These are phyloP conservation scores for Rhizopogon rudus DNA, from an alignment of 768 basidiomycete species.

Conservation along the genomic window DNA sequence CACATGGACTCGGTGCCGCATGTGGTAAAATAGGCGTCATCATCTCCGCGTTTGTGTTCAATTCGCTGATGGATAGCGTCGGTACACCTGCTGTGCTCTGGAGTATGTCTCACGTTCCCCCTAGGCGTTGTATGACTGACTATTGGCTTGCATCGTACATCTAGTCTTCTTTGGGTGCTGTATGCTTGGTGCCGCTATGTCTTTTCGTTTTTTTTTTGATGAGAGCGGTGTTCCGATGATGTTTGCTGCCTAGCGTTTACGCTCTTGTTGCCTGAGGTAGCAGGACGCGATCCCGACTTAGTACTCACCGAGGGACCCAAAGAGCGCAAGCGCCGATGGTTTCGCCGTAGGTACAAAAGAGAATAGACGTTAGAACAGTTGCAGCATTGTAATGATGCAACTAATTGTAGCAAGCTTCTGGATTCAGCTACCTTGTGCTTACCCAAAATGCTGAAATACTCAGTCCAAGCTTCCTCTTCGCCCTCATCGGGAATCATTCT, in stretches of 20 bases:
- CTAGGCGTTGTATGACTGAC: not conserved
- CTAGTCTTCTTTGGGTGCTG: slow-evolving; percentile 66
- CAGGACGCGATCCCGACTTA: slow-evolving; percentile 44
- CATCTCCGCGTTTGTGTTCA: slow-evolving; percentile 70
- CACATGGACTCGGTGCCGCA: slow-evolving; percentile 73
- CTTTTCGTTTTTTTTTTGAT: not conserved
- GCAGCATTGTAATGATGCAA: too few relatives aligned
- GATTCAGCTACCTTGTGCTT: too few relatives aligned
- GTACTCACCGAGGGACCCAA: slow-evolving; percentile 36
- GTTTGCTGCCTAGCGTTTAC: slow-evolving; percentile 25
- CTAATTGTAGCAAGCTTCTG: too few relatives aligned
- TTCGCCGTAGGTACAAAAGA: too few relatives aligned
- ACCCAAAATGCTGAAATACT: too few relatives aligned
- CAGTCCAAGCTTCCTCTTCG: too few relatives aligned
- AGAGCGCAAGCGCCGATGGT: slow-evolving; percentile 1
- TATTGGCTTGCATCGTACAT: not conserved
- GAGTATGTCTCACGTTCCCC: slow-evolving; percentile 43
- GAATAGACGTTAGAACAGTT: too few relatives aligned
- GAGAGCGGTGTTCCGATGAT: not conserved
- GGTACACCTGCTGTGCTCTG: slow-evolving; percentile 65
- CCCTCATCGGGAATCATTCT: too few relatives aligned
- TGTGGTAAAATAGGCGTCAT: slow-evolving; percentile 73
- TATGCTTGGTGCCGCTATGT: slow-evolving; percentile 46
- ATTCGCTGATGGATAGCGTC: slow-evolving; percentile 49
- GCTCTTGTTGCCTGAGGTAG: slow-evolving; percentile 46